Conservation (phyloP, 2,329 filamentous ascomycete genomes). For the Tolypocladium paradoxum region DNA sequence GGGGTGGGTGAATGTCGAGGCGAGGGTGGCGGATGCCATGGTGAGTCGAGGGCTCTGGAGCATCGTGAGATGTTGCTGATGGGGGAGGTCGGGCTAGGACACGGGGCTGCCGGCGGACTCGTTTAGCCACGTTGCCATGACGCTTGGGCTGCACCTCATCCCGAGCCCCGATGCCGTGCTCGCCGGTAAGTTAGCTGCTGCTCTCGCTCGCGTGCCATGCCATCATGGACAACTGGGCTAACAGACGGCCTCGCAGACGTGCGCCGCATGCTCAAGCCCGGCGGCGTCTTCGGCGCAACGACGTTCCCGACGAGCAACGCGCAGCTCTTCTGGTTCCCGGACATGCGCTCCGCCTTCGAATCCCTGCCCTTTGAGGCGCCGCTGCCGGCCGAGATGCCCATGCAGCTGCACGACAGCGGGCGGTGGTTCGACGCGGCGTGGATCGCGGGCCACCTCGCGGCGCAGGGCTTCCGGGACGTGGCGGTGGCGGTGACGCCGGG, state of each 20-base stretch:
- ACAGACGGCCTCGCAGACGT: too few relatives aligned
- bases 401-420: slow-evolving; percentile 28
- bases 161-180: slow-evolving; percentile 25
- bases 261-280: slow-evolving; percentile 26
- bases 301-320: slow-evolving; percentile 23
- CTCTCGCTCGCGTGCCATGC: too few relatives aligned
- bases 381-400: slow-evolving; percentile 19
- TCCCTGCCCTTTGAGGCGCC: slow-evolving; percentile 29
- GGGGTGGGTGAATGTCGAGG: slow-evolving; percentile 34
- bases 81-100: slow-evolving; percentile 17
- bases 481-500: slow-evolving; percentile 19
- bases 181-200: too few relatives aligned
- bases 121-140: slow-evolving; percentile 33
- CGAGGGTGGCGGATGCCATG: slow-evolving; percentile 34
- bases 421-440: slow-evolving; percentile 29
- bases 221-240: too few relatives aligned
- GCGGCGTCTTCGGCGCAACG: slow-evolving; percentile 26
- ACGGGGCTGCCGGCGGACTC: slow-evolving; percentile 25
- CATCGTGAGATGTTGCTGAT: not conserved
- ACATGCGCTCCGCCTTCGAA: slow-evolving; percentile 26
- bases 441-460: slow-evolving; percentile 23
- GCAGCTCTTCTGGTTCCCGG: slow-evolving; percentile 22
- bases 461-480: slow-evolving; percentile 27
- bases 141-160: slow-evolving; percentile 36
- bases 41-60: slow-evolving; percentile 16